Evolutionary conservation across 169 alveolate species (phyloP).

Genomic region (Besnoitia besnoiti): DNA sequence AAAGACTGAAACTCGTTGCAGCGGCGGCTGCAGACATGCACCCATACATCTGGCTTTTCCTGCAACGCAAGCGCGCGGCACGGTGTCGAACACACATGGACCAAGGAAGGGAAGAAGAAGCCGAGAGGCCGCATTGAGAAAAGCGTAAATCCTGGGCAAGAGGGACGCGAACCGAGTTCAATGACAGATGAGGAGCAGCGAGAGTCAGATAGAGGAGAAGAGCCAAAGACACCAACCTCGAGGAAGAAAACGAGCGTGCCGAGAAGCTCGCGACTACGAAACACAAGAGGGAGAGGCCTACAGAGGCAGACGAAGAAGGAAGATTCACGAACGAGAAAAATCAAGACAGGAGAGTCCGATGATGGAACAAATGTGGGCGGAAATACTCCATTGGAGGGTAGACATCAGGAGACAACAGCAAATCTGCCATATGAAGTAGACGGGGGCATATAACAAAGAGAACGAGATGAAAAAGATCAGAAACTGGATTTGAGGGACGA

Average conservation of each 20-base stretch:
- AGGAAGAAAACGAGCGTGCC: not conserved
- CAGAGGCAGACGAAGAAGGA: not conserved
- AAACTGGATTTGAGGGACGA: too few species aligned
- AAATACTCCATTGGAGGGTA: too few species aligned
- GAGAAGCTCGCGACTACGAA: not conserved
- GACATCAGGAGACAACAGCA: too few species aligned
- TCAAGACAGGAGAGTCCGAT: not conserved
- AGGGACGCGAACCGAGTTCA: too few species aligned
- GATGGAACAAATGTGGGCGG: too few species aligned
- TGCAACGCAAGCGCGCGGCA: not conserved
- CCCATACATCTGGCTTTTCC: too few species aligned
- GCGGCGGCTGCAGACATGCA: not conserved
- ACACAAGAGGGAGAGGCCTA: not conserved
- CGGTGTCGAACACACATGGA: not conserved
- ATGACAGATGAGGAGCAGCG: not conserved
- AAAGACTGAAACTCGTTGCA: too few species aligned
- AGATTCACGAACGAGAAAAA: not conserved
- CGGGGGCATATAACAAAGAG: too few species aligned
- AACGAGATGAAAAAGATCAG: too few species aligned
- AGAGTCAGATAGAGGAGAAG: not conserved
- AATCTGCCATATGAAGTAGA: too few species aligned
- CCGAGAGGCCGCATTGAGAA: conserved; percentile 5
- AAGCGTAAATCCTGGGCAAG: too few species aligned
- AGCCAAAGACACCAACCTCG: too few species aligned
- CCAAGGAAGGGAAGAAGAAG: not conserved